Base-by-base conservation (phyloP, 2,329 filamentous ascomycete genomes). In the Daldinia sp. region DNA sequence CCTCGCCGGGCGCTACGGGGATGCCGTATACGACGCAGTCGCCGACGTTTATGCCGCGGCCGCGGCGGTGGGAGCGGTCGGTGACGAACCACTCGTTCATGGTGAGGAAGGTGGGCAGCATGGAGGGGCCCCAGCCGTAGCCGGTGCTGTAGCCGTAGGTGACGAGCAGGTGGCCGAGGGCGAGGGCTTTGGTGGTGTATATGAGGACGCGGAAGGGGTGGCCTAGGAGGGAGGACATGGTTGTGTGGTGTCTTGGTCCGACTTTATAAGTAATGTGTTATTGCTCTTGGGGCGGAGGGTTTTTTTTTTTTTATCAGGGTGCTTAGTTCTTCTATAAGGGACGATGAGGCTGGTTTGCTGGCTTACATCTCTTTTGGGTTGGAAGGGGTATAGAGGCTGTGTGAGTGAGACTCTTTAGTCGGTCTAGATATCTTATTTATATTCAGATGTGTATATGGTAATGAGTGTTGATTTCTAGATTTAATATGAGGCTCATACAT, bases 1-100 rank as follows among this genome's bases (percentile, higher is more conserved):
- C 81, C 62, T 81, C 79, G 6, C 85, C 83, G 12, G 86, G 80
- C 67, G 90, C 87, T 46, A 90, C 84, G 15, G 96, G 96, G 73
- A 94, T 92, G 63, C 88, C 86, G 79, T 92, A 97, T 26, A 87
- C 86, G 55, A 98, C 89, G 10, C 98, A 81, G 80, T 99, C 96
- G 30, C 96, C 96, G n/a, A 97, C 90, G 56, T 81, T 77, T 13
- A 89, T 77, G 73, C 81, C 79, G 37, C 90, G 87, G 3, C 95
- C 95, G 33, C 88, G 84, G 6, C 91, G 88, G 79, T 91, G 87
- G n/a, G 84, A 82, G 73, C 89, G 89, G 67, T 89, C 89, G 60
- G 93, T 87, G 12, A 94, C 79, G 53, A 95, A 84, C 79, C 84
- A 89, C 76, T 95, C 91, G 63, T 90, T 90, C 7, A 84, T 79